These are phyloP conservation scores for Sutorius australiensis DNA, from an alignment of 768 basidiomycete genomes.

Conservation along the genomic window DNA sequence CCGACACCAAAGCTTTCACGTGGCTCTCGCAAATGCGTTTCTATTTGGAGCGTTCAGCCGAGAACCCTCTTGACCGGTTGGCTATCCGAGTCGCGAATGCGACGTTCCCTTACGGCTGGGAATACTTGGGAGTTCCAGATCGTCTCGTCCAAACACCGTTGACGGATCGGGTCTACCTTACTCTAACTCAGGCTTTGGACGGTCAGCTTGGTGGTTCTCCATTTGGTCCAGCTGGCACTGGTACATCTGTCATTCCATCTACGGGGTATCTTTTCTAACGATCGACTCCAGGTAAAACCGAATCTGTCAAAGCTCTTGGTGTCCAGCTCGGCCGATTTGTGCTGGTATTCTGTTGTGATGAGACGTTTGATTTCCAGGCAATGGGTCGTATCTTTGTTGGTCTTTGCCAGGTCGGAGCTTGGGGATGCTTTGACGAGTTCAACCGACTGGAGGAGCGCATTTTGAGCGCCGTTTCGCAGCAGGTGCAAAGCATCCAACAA, in stretches of 20 bases:
- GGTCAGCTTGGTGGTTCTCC: conserved; percentile 95
- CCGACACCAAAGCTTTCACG: conserved; percentile 69
- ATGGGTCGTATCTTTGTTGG: conserved; percentile 99
- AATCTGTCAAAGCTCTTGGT: conserved; percentile 98
- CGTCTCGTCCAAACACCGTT: conserved; percentile 96
- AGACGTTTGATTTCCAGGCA: conserved; percentile 99
- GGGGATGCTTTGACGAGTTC: conserved; percentile 98
- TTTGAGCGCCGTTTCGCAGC: conserved; percentile 95
- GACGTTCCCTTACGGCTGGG: conserved; percentile 95
- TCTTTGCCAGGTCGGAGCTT: conserved; percentile 97
- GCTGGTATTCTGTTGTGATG: conserved; percentile 99
- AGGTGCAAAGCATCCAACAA: conserved; percentile 98
- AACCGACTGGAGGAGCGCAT: conserved; percentile 98
- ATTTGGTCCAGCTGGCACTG: conserved; percentile 97
- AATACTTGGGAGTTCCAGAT: conserved; percentile 96
- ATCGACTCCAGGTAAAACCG: conserved; percentile 76
- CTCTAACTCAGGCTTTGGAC: conserved; percentile 91
- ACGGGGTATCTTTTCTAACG: background rate
- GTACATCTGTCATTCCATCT: conserved; percentile 36
- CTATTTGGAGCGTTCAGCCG: conserved; percentile 71
- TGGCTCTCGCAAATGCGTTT: conserved; percentile 99
- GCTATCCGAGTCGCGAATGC: conserved; percentile 86
- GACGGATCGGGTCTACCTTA: conserved; percentile 95
- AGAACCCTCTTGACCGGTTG: conserved; percentile 78
- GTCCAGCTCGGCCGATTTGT: conserved; percentile 97